Evolutionary conservation across 306 rosid genomes (phyloP).

Genomic region (Begonia masoniana): DNA sequence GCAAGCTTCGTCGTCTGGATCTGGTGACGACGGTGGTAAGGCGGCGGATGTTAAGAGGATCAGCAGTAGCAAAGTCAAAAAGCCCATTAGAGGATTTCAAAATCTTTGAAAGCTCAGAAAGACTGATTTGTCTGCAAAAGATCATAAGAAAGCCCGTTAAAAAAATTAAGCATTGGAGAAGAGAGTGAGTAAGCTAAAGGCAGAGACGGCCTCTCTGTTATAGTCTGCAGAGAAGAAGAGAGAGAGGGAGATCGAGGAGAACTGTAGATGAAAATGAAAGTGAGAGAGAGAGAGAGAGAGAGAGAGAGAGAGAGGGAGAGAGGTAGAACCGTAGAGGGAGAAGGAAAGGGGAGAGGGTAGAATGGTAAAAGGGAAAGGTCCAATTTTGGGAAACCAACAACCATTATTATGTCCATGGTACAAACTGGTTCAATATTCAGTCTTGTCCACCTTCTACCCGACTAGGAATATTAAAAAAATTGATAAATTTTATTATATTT

Average conservation of each 20-base stretch:
- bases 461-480: too few species aligned
- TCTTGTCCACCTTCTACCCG: too few species aligned
- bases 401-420: too few species aligned
- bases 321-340: neutral
- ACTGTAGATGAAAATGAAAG: neutral
- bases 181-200: neutral
- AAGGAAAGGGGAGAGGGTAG: neutral
- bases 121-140: neutral
- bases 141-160: neutral
- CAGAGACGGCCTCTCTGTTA: neutral
- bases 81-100: slow-evolving; percentile 23
- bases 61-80: slow-evolving; percentile 19
- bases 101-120: neutral
- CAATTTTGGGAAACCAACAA: neutral
- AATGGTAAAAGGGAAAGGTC: neutral
- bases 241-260: neutral
- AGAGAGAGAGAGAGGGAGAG: neutral
- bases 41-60: slow-evolving; percentile 13
- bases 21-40: slow-evolving; percentile 32
- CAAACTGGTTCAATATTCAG: too few species aligned
- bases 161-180: neutral
- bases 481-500: too few species aligned
- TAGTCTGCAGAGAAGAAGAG: neutral
- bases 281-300: neutral
- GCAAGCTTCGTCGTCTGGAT: slow-evolving; percentile 82